Percentiles rank a stretch among this genome's conserved stretches.
phyloP scores from a whole-genome alignment of 2,329 filamentous ascomycete species.

The Diplodia sapinea region DNA sequence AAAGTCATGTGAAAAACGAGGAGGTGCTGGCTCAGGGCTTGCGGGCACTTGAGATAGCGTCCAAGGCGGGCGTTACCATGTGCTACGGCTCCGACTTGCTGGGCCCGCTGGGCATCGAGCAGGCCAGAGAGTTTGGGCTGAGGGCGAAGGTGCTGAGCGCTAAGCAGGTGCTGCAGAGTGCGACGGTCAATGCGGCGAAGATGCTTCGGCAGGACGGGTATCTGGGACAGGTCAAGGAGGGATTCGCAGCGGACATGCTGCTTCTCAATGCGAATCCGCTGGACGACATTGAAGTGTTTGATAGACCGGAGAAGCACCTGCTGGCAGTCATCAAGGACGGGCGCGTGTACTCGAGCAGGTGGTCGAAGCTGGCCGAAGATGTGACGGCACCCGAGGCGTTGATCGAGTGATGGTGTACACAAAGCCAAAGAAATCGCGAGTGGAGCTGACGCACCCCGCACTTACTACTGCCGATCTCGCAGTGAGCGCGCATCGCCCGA shows the following conservation, averaged over 20 bases:
- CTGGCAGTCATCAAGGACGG: conserved; percentile 63
- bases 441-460: conserved; percentile 23
- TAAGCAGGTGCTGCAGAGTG: conserved; percentile 56
- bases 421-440: background rate
- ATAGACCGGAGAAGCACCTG: conserved; percentile 55
- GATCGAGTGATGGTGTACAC: conserved; percentile 13
- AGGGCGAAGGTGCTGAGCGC: conserved; percentile 52
- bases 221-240: conserved; percentile 58
- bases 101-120: conserved; percentile 56
- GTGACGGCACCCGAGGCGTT: background rate
- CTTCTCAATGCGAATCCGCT: conserved; percentile 61
- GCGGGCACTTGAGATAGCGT: conserved; percentile 55
- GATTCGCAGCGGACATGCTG: conserved; percentile 61
- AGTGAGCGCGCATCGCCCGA: background rate
- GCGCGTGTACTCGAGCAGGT: conserved; percentile 50
- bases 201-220: conserved; percentile 55
- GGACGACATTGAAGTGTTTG: conserved; percentile 60
- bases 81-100: conserved; percentile 64
- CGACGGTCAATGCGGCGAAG: conserved; percentile 60
- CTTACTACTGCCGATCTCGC: conserved; percentile 8
- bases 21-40: conserved; percentile 57
- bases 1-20: conserved; percentile 57
- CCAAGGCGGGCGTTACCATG: conserved; percentile 60
- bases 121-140: conserved; percentile 58
- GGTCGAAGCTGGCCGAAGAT: conserved; percentile 38